These are phyloP conservation scores for Agastache rugosa DNA, from an alignment of 257 asterid species.

Conservation along the genomic window DNA sequence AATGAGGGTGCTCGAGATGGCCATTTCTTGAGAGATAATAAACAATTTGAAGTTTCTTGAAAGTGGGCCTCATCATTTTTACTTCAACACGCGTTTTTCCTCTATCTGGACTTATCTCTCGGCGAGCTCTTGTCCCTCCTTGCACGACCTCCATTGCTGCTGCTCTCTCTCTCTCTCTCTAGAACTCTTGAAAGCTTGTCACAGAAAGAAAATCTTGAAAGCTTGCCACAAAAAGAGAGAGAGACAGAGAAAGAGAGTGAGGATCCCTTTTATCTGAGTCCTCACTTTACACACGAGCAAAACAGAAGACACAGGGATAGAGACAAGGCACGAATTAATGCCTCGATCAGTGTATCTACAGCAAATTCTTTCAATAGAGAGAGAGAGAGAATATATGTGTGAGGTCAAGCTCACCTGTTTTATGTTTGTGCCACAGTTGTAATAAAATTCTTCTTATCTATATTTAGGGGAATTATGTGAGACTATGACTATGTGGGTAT, in stretches of 20 bases:
- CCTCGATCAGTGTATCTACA: slow-evolving; percentile 44
- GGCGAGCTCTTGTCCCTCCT: slow-evolving; percentile 13
- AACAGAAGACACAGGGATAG: slow-evolving; percentile 26
- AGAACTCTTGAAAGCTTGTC: background rate
- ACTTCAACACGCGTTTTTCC: slow-evolving; percentile 13
- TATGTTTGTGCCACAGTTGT: background rate
- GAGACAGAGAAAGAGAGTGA: too few species aligned
- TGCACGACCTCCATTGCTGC: slow-evolving; percentile 22
- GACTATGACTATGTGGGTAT: too few species aligned
- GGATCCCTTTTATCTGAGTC: slow-evolving; percentile 1
- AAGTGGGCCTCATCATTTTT: slow-evolving; percentile 43
- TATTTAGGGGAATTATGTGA: too few species aligned
- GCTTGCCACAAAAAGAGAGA: background rate
- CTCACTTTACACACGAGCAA: slow-evolving; percentile 17
- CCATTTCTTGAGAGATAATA: slow-evolving; percentile 92
- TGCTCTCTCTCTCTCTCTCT: background rate
- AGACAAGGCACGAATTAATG: slow-evolving; percentile 33
- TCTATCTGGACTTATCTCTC: slow-evolving; percentile 34
- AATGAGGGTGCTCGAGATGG: slow-evolving; percentile 91
- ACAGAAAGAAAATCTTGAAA: slow-evolving; percentile 1
- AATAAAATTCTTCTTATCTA: too few species aligned
- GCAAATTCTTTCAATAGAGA: slow-evolving; percentile 38
- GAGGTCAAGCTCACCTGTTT: slow-evolving; percentile 21
- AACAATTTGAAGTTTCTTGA: slow-evolving; percentile 73
- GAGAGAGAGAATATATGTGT: slow-evolving; percentile 3